Base-by-base conservation (phyloP, 2,329 filamentous ascomycete genomes). In the Lizonia empirigonia region DNA sequence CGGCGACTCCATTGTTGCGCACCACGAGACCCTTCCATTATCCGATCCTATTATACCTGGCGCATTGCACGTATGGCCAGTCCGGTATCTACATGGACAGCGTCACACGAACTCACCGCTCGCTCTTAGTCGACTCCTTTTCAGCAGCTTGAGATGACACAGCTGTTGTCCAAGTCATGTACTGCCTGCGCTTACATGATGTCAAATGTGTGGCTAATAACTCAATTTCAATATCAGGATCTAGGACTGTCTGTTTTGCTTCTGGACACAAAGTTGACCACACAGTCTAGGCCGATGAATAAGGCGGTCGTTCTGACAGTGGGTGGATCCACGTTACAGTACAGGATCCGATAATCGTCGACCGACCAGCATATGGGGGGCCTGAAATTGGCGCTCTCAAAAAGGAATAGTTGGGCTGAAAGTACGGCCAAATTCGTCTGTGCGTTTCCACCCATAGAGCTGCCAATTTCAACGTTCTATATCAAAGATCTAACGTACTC, bases 21-120 rank as follows among this genome's bases (percentile, higher is more conserved):
- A 54, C 56, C 52, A 62, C 55, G 22, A 56, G 55, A 64, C 51
- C 57, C 48, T 59, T 45, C 40, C 29, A 9, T 45, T 41, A 34
- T 29, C 16, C 27, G 36, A 45, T 50, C 54, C 38, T 18, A 34
- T 50, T 52, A 27, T 29, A 48, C 35, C 22, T 50, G 45, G 48
- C 38, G 50, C 30, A 50, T 52, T 13, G 30, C 30, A 23, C 50
- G 50, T 55, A 33, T 16, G 44, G 42, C 49, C 35, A 50, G 51
- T 48, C 58, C 38, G 54, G 52, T 61, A 59, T 50, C 44, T 60
- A 60, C 58, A 56, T 53, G 40, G 20, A 47, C 22, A 38, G 26
- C 27, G 59, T 63, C 20, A 50, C 54, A 68, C 60, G 32, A 58
- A 49, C 56, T 61, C 59, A 64, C 62, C 60, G 63, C 65, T 60